Percentiles rank a stretch among this genome's conserved stretches.
Evolutionary conservation across 2,329 filamentous ascomycete species (phyloP).

Genomic region (Trichoderma brevicompactum): DNA sequence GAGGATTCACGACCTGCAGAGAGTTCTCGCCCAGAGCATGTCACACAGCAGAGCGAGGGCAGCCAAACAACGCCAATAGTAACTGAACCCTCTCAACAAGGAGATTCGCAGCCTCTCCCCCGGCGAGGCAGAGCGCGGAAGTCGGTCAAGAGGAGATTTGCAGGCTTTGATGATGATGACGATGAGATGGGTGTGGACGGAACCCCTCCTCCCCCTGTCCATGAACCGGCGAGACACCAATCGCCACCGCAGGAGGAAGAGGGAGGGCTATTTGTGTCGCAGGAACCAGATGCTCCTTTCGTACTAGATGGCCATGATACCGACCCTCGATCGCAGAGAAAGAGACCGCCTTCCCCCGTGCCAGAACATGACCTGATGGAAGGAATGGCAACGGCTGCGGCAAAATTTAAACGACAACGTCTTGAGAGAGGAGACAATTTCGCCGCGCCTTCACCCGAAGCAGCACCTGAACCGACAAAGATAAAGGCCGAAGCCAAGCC

Average conservation of each 20-base stretch:
- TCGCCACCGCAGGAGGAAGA: slow-evolving; percentile 40
- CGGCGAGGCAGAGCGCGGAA: slow-evolving; percentile 41
- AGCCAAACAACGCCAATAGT: slow-evolving; percentile 27
- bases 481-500: slow-evolving; percentile 39
- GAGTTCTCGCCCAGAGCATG: slow-evolving; percentile 21
- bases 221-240: slow-evolving; percentile 17
- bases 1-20: slow-evolving; percentile 30
- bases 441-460: slow-evolving; percentile 37
- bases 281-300: slow-evolving; percentile 43
- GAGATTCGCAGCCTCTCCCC: slow-evolving; percentile 33
- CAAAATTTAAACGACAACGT: slow-evolving; percentile 77
- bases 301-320: slow-evolving; percentile 34
- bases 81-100: slow-evolving; percentile 31
- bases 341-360: slow-evolving; percentile 51
- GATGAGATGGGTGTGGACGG: slow-evolving; percentile 33
- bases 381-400: slow-evolving; percentile 74
- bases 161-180: slow-evolving; percentile 65
- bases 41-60: slow-evolving; percentile 16
- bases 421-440: slow-evolving; percentile 62
- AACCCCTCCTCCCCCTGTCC: slow-evolving; percentile 16
- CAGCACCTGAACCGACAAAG: slow-evolving; percentile 29
- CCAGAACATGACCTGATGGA: slow-evolving; percentile 66
- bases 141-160: slow-evolving; percentile 64
- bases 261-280: slow-evolving; percentile 61
- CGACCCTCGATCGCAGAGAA: slow-evolving; percentile 45